Base-by-base conservation (phyloP, 2,329 filamentous ascomycete species). In the Paracoccidioides lutzii region DNA sequence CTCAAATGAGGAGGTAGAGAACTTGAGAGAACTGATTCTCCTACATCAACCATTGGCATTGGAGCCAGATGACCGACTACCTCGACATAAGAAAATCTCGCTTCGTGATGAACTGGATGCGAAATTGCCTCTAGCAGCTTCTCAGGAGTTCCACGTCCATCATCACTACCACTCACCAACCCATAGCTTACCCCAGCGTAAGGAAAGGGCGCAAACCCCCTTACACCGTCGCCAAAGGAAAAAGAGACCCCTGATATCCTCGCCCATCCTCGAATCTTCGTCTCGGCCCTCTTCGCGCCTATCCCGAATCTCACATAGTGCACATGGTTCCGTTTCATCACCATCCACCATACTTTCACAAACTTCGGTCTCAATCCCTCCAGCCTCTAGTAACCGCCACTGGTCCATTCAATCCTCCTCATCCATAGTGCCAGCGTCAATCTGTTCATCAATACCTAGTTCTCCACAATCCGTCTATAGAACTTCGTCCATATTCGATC, bases 1-100 rank as follows among this genome's bases (percentile, higher is more conserved):
- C 67, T 95, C 91, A 3, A 95, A 97, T 65, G 88, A 95, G 64
- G 91, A 98, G 71, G 93, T 97, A 3, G 89, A 95, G 67, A 81
- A 80, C 45, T 73, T 98, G 22, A 80, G 91, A 32, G 88, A 95
- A 59, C 88, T 95, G 68, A 76, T 97, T 32, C 71, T 85, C 58
- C 80, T 82, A 49, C 89, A 95, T 66, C 88, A 93, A 63, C 88
- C 88, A 6, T 64, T 87, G 3, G 71, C 72, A 60, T 61, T 59
- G 51, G 66, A 57, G 56, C 45, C 15, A 28, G 37, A 58, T 10
- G 40, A 53, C n/a, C 54, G 44, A 22, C 54, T 15, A 30, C 51
- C 63, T 61, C 22, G 63, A 58, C 15, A 60, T 59, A 55, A 52
- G 74, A 1, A 75, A 77, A 2, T 58, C 28, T 85, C 81, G 0